These are phyloP conservation scores for Aciculoconidium aculeatum DNA, from an alignment of 805 yeast genomes.

Conservation along the genomic window DNA sequence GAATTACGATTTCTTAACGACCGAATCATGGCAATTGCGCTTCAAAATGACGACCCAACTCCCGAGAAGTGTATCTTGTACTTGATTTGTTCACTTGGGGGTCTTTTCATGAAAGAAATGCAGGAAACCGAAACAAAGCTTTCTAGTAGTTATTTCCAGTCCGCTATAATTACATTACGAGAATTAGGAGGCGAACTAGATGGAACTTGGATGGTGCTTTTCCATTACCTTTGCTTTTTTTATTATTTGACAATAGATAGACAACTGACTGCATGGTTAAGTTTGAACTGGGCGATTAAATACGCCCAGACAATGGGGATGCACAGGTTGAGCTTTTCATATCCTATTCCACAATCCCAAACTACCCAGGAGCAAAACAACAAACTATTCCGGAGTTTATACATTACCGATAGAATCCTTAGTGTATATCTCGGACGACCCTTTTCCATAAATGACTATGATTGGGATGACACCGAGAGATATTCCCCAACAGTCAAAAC, in stretches of 20 bases:
- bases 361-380: not conserved
- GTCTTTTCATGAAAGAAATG: too few species aligned
- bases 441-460: constrained; percentile 6
- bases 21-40: too few species aligned
- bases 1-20: too few species aligned
- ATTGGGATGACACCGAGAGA: constrained; percentile 7
- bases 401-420: constrained; percentile 3
- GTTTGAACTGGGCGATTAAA: constrained; percentile 5
- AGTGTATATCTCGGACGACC: constrained; percentile 7
- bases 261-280: constrained; percentile 7
- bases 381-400: constrained; percentile 5
- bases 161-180: constrained; percentile 3
- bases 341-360: not conserved
- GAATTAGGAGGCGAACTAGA: constrained; percentile 4
- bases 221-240: constrained; percentile 3
- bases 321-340: constrained; percentile 3
- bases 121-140: too few species aligned
- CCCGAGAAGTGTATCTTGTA: too few species aligned
- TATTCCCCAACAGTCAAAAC: not conserved
- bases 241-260: constrained; percentile 3
- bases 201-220: constrained; percentile 5
- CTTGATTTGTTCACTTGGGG: too few species aligned
- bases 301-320: constrained; percentile 6
- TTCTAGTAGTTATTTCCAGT: constrained; percentile 3
- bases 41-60: too few species aligned